phyloP scores from a whole-genome alignment of 495 filamentous ascomycete species.

The Penicillium antarcticum region DNA sequence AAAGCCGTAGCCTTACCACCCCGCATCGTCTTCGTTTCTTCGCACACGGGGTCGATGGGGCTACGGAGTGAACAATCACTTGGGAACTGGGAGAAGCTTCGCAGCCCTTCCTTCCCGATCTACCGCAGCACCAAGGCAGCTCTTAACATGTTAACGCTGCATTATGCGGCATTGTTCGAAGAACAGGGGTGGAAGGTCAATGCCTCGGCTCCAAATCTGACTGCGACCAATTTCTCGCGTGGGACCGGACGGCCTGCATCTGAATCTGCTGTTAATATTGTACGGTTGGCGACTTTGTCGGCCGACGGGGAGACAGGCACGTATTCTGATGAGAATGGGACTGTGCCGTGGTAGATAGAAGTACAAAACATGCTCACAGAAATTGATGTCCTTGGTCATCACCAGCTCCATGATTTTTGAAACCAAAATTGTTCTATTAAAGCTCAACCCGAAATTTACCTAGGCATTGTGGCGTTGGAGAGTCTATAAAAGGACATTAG shows the following conservation, averaged over 20 bases:
- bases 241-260: conserved; percentile 13
- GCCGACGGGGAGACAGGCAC: conserved; percentile 22
- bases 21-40: conserved; percentile 42
- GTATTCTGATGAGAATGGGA: conserved; percentile 20
- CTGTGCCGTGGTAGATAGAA: conserved; percentile 18
- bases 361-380: too few species aligned
- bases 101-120: conserved; percentile 9
- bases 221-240: conserved; percentile 17
- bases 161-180: conserved; percentile 19
- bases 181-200: conserved; percentile 27
- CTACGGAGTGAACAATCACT: conserved; percentile 11
- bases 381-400: too few species aligned
- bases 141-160: conserved; percentile 37
- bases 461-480: too few species aligned
- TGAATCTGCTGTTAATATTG: conserved; percentile 25
- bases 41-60: conserved; percentile 29
- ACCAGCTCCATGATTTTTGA: too few species aligned
- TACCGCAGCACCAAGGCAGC: conserved; percentile 36
- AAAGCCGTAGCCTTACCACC: conserved; percentile 26
- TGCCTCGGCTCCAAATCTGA: conserved; percentile 24
- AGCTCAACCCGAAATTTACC: too few species aligned
- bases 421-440: too few species aligned
- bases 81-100: conserved; percentile 6
- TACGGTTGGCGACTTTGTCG: conserved; percentile 20
- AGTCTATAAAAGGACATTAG: too few species aligned